Evolutionary conservation across 1,284 basidiomycete genomes (phyloP).

Genomic region (Pyrrhoderma noxium): DNA sequence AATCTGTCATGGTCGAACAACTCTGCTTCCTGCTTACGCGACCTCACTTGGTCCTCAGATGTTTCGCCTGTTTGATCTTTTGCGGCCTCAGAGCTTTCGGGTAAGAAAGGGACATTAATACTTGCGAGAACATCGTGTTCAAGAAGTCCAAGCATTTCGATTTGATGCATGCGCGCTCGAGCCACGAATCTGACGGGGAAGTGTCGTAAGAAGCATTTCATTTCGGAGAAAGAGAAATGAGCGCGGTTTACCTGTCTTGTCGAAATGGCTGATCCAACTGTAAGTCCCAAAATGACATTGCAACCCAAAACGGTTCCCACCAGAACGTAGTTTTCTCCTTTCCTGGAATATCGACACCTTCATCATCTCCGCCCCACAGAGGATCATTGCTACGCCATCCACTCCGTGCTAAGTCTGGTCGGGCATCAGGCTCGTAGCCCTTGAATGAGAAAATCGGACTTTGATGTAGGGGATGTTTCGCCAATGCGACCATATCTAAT

Average conservation of each 20-base stretch:
- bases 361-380: slow-evolving; percentile 72
- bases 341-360: slow-evolving; percentile 25
- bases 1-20: slow-evolving; percentile 67
- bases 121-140: slow-evolving; percentile 84
- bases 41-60: slow-evolving; percentile 7
- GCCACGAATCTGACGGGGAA: slow-evolving; percentile 63
- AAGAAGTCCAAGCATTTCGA: slow-evolving; percentile 86
- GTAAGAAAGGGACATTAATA: slow-evolving; percentile 74
- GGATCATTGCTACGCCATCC: slow-evolving; percentile 58
- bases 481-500: slow-evolving; percentile 83
- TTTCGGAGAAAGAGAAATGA: neutral
- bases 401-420: slow-evolving; percentile 37
- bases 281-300: slow-evolving; percentile 75
- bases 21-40: slow-evolving; percentile 44
- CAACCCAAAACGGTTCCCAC: slow-evolving; percentile 86
- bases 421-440: slow-evolving; percentile 43
- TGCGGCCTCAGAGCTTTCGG: slow-evolving; percentile 30
- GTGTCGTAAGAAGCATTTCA: slow-evolving; percentile 5
- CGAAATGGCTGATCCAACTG: slow-evolving; percentile 85
- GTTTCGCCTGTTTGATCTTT: slow-evolving; percentile 15
- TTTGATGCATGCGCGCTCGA: slow-evolving; percentile 89
- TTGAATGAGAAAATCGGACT: slow-evolving; percentile 85
- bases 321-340: slow-evolving; percentile 54
- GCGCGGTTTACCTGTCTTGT: slow-evolving; percentile 55
- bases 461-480: slow-evolving; percentile 90